Conservation (phyloP, 441 rosid genomes). For the Croton setiger region DNA sequence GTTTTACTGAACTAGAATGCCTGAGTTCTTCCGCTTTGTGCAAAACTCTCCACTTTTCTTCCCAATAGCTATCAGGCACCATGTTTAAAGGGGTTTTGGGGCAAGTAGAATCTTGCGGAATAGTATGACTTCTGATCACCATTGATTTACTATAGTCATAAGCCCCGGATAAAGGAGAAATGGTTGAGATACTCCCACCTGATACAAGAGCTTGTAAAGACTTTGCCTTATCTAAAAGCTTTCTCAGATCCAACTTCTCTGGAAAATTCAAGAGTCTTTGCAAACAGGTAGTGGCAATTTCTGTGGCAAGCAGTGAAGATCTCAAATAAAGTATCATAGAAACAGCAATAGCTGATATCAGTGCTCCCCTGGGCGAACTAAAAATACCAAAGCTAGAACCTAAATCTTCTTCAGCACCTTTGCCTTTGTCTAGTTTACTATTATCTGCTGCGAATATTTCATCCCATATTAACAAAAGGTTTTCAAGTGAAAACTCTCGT, state of each 20-base stretch:
- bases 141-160: constrained; percentile 35
- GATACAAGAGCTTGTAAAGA: constrained; percentile 64
- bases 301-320: constrained; percentile 90
- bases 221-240: constrained; percentile 66
- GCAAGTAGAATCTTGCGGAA: constrained; percentile 50
- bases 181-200: constrained; percentile 39
- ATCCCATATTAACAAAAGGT: constrained; percentile 86
- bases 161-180: constrained; percentile 24
- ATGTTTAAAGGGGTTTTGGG: constrained; percentile 53
- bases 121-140: constrained; percentile 46
- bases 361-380: constrained; percentile 68
- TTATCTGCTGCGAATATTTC: constrained; percentile 76
- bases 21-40: constrained; percentile 59
- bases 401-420: constrained; percentile 27
- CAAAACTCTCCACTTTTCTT: constrained; percentile 82
- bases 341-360: constrained; percentile 70
- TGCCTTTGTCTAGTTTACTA: constrained; percentile 24
- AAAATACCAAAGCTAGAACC: constrained; percentile 47
- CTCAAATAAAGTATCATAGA: constrained; percentile 79
- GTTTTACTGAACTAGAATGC: constrained; percentile 39
- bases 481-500: constrained; percentile 73
- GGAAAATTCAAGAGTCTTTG: constrained; percentile 85
- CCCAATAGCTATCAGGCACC: constrained; percentile 91
- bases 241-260: constrained; percentile 52
- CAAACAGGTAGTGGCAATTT: constrained; percentile 84